Evolutionary conservation across 352 stramenopile species (phyloP).

Genomic region (Elongisporangium prolatum): DNA sequence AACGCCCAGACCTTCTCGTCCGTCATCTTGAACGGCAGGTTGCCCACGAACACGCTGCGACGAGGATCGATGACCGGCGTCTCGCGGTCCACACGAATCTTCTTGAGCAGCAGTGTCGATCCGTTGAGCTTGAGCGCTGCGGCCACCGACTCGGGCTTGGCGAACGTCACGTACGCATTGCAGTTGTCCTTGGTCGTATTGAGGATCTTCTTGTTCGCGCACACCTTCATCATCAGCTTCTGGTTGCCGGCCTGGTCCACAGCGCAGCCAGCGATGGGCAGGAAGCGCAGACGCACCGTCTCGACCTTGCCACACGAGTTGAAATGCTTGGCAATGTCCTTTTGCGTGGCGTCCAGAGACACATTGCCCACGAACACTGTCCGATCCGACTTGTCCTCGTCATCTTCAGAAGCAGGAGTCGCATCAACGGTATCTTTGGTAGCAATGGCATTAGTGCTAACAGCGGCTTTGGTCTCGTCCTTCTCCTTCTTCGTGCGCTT

Average conservation of each 20-base stretch:
- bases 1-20: constrained; percentile 73
- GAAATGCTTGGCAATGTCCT: constrained; percentile 83
- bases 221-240: constrained; percentile 91
- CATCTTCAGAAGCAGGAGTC: constrained; percentile 3
- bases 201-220: constrained; percentile 86
- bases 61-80: constrained; percentile 65
- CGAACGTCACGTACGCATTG: constrained; percentile 91
- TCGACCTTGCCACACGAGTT: constrained; percentile 83
- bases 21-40: constrained; percentile 82
- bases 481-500: constrained; percentile 7
- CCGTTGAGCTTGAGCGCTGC: constrained; percentile 69
- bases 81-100: constrained; percentile 63
- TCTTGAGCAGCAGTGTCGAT: constrained; percentile 56
- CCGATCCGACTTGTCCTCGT: constrained; percentile 65
- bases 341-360: constrained; percentile 77
- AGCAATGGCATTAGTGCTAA: neutral
- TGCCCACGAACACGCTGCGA: constrained; percentile 88
- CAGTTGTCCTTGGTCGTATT: constrained; percentile 83
- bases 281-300: constrained; percentile 75
- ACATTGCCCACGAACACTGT: constrained; percentile 93
- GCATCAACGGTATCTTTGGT: constrained; percentile 1
- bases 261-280: constrained; percentile 82
- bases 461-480: constrained; percentile 1
- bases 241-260: constrained; percentile 87
- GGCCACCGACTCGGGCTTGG: constrained; percentile 41